Percentiles rank a stretch among this genome's conserved stretches.
Conservation (phyloP, 108 stramenopile genomes). For the Cyclotella baltica region DNA sequence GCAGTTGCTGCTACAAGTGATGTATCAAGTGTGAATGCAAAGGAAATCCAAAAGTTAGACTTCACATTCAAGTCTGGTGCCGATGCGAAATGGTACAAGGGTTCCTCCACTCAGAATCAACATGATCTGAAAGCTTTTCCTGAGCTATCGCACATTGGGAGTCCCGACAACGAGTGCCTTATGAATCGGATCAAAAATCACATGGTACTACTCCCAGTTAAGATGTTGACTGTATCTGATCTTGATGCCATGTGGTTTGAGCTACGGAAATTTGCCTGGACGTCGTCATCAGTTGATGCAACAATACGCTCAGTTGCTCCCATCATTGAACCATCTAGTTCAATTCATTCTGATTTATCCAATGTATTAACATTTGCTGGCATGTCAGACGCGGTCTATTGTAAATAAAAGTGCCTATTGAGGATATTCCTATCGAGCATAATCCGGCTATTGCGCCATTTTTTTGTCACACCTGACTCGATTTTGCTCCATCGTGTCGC, state of each 20-base stretch:
- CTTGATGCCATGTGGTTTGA: slow-evolving; percentile 9
- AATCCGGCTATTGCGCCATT: too few species aligned
- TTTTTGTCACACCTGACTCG: too few species aligned
- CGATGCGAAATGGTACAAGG: slow-evolving; percentile 30
- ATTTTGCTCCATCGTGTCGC: too few species aligned
- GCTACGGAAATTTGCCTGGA: slow-evolving; percentile 28
- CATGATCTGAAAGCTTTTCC: slow-evolving; percentile 24
- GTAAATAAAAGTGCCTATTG: too few species aligned
- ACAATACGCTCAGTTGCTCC: slow-evolving; percentile 8
- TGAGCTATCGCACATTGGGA: background rate
- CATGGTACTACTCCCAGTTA: slow-evolving; percentile 1
- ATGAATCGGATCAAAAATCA: background rate
- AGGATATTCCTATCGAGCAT: too few species aligned
- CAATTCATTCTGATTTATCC: background rate
- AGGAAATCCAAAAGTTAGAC: slow-evolving; percentile 1
- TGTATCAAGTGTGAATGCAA: background rate
- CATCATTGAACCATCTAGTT: background rate
- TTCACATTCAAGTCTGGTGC: slow-evolving; percentile 19
- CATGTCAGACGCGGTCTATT: too few species aligned
- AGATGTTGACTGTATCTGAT: slow-evolving; percentile 20
- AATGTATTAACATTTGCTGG: background rate
- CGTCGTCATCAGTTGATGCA: slow-evolving; percentile 12
- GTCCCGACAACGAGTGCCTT: background rate
- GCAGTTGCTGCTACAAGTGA: slow-evolving; percentile 19
- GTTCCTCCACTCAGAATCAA: background rate